Conservation (phyloP, 495 filamentous ascomycete genomes). For the Hypoxylon intermedium region DNA sequence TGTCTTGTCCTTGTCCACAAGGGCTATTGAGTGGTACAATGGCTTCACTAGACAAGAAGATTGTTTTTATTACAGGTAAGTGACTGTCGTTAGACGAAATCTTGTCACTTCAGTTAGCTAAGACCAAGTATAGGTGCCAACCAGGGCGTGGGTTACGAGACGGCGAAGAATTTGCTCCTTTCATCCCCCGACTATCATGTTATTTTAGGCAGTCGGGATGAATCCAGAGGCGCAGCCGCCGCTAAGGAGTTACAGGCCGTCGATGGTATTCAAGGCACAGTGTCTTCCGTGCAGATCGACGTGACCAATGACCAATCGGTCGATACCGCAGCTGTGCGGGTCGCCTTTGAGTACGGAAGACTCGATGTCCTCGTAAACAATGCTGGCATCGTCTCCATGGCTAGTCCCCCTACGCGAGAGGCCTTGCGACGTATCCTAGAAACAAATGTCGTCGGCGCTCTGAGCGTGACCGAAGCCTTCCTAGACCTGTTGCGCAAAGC, state of each 20-base stretch:
- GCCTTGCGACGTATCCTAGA: conserved; percentile 46
- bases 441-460: conserved; percentile 51
- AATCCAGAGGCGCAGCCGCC: conserved; percentile 14
- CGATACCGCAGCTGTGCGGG: conserved; percentile 41
- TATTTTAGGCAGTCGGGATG: conserved; percentile 26
- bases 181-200: conserved; percentile 33
- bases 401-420: conserved; percentile 32
- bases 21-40: not conserved
- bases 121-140: conserved; percentile 47
- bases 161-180: conserved; percentile 44
- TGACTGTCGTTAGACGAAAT: not conserved
- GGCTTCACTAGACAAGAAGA: conserved; percentile 21
- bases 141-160: conserved; percentile 55
- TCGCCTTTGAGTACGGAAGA: conserved; percentile 46
- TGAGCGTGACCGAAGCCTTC: conserved; percentile 51
- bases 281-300: conserved; percentile 23
- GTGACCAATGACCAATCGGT: conserved; percentile 27
- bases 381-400: conserved; percentile 46
- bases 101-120: not conserved
- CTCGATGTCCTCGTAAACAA: conserved; percentile 47
- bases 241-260: conserved; percentile 3
- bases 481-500: conserved; percentile 50
- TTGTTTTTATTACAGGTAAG: conserved; percentile 48
- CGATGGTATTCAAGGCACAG: conserved; percentile 22
- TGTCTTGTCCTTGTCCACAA: too few relatives aligned